These are phyloP conservation scores for Rhynchospora pubera DNA, from an alignment of 176 grass and related monocot species.

Conservation along the genomic window DNA sequence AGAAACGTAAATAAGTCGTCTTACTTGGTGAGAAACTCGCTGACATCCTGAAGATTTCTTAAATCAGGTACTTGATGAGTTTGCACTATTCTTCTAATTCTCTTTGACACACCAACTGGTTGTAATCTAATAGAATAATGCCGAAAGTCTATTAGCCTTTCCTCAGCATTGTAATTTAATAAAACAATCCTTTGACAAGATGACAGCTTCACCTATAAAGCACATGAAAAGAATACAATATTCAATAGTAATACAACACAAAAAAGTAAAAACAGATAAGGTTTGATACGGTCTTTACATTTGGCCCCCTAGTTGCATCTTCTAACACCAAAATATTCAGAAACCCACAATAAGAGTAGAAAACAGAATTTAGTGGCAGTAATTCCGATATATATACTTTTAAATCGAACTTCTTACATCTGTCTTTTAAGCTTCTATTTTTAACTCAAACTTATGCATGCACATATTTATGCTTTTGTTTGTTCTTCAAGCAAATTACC, in stretches of 20 bases:
- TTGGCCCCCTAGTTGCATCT: not conserved
- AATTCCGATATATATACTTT: not conserved
- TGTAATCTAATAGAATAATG: conserved; percentile 44
- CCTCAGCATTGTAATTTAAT: conserved; percentile 40
- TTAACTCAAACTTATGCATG: not conserved
- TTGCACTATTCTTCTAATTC: conserved; percentile 42
- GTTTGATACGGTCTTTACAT: not conserved
- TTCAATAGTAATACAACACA: not conserved
- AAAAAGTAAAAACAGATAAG: not conserved
- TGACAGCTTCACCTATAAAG: conserved; percentile 34
- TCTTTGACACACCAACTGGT: conserved; percentile 41
- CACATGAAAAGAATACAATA: not conserved
- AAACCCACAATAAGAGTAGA: not conserved
- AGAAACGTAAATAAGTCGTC: not conserved
- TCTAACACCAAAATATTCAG: not conserved
- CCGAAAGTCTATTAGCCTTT: conserved; percentile 42
- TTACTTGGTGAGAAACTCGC: conserved; percentile 52
- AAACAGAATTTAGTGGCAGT: not conserved
- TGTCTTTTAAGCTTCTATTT: not conserved
- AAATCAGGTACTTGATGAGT: conserved; percentile 44
- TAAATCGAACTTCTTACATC: not conserved
- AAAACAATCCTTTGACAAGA: conserved; percentile 40
- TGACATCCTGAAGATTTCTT: conserved; percentile 43
- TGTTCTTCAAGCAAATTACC: not conserved
- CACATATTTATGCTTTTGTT: not conserved